Base-by-base conservation (phyloP, 2,329 filamentous ascomycete species). In the Erysiphe neolycopersici region DNA sequence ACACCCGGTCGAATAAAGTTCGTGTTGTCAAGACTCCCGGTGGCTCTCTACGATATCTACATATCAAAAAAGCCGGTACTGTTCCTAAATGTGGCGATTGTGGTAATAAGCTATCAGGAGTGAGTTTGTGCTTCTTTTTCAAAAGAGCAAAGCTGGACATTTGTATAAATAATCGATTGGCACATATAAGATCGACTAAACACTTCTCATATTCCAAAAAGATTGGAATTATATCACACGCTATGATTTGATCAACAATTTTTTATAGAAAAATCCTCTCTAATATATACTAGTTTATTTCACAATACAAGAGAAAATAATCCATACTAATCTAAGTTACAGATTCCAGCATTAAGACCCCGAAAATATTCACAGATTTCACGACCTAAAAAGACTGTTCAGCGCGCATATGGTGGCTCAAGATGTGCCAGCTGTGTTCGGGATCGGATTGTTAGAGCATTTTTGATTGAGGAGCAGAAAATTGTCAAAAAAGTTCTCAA, bases 401-500 rank as follows among this genome's bases (percentile, higher is more conserved):
- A 89, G 71, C 84, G 89, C 60, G 85, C 89, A 60, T 98, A 98
- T 65, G 85, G 89, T 65, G 89, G 89, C 61, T 94, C 85, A 60
- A 82, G 89, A 75, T 98, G 89, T 73, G 84, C 80, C 62, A 89
- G 83, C 74, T 98, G 89, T 67, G 89, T 98, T 57, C 85, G 87
- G 66, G 89, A 98, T 72, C 80, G 89, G 58, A 82, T 98, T 57
- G 83, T 94, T 57, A 83, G 89, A 58, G 89, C 89, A 52, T 98
- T 98, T 79, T 70, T 98, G 64, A 95, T 98, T 55, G 91, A 98
- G 73, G 89, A 98, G 77, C 89, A 98, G 75, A 98, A 98, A 82
- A 95, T 98, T 59, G 89, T 98, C 68, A 98, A 98, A 84, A 98
- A 98, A 82, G 89, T 98, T 60, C 76, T 95, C 64, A 94, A 94